Base-by-base conservation (phyloP, 805 yeast species). In the Candida piceae region DNA sequence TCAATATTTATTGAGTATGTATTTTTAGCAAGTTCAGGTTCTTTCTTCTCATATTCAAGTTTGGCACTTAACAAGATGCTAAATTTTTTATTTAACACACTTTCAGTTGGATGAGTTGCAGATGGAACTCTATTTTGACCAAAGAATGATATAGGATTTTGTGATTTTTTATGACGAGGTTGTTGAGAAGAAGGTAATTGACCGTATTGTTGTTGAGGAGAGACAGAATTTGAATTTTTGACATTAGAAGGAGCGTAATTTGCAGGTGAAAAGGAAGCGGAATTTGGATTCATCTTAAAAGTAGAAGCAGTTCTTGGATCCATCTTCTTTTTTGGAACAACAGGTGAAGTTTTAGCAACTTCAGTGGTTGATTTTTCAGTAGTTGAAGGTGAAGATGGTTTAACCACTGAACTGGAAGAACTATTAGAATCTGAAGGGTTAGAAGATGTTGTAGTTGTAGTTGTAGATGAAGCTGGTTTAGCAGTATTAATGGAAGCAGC, bases 241-340 rank as follows among this genome's bases (percentile, higher is more conserved):
- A 36, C 36, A 20, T 6, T 9, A 20, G 22, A 6, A 20, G 47
- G 40, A 11, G 41, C 23, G 34, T 52, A 48, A 27, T 37, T 45
- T 2, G 55, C 42, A 12, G 86, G 84, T 8, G 84, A 72, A 49
- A 80, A 81, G 3, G 78, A 70, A 9, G 77, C 78, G 12, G 84
- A 84, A 44, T 76, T 73, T 11, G 85, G 83, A 55, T 80, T 81
- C 55, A 81, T 74, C 60, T 77, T 81, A 62, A 80, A 80, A 16
- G 78, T 74, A 4, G 76, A 69, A n/a, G 75, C 78, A 16, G 46
- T 53, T 51, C 67, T 52, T 42, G 77, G 72, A 51, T 78, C 80
- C 65, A 73, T 61, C 52, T 70, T 76, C 55, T 70, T 73, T 55
- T 71, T 67, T 6, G 42, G 35, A 13, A 49, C 22, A 8, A 45